Evolutionary conservation across 148 eudicot genomes (phyloP), one percentile per base, ranked within the genome.

Genomic region (Camellia sinensis): DNA sequence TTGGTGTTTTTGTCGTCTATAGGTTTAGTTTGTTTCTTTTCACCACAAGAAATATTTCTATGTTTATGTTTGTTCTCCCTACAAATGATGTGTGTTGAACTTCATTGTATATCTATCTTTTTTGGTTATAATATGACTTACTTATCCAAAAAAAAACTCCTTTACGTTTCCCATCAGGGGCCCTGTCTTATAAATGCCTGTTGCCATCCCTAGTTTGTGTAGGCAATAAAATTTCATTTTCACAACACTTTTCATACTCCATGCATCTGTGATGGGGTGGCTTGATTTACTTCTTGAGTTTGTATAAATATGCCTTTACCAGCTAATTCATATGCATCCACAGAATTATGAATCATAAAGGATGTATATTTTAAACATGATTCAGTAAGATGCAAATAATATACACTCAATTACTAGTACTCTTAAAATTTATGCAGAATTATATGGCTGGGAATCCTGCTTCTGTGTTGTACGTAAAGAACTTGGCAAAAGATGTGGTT

Each of bases 401-500:
- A 21, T 48, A 12, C 37, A 6, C 19, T 65, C 13, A 60, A 57
- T 73, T 52, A 8, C 60, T 40, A 60, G 7, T 41, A 48, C 43
- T 56, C 61, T 76, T 45, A 40, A 13, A 67, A 44, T 72, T 15
- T 52, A 14, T 79, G 84, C 91, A 94, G 98, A 95, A 95, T 80
- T 95, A 95, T 80, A 69, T 88, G 56, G 90, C 97, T 87, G 99
- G 99, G 77, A 89, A 91, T 83, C 97, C 97, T 67, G 85, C 92
- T 62, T 79, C 83, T 50, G 92, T 91, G 67, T 76, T 95, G 81
- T 95, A 93, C 89, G 85, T 95, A 81, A 95, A 95, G 87, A 95
- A 95, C 86, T 87, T 95, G 88, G 93, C 97, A 29, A 95, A 95
- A 83, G 99, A 93, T 79, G 99, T 93, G 86, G 85, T 87, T 57